Evolutionary conservation across 768 basidiomycete species (phyloP), one percentile per base, ranked within the genome.

Genomic region (Neoboletus subvelutipes): DNA sequence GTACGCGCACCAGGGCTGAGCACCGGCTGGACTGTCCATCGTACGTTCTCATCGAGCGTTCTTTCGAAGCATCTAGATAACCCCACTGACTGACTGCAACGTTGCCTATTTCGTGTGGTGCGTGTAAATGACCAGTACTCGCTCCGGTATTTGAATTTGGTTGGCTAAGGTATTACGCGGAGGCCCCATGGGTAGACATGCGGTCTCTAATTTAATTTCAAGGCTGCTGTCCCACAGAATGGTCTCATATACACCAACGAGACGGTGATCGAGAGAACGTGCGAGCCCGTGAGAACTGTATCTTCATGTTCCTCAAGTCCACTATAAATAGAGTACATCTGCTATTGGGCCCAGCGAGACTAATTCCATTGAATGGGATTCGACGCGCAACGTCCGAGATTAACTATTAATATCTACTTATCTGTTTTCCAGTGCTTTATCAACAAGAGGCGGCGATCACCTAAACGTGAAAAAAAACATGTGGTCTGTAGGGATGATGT

Each of bases 321-420:
- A n/a, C 8, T 11, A 5, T 17, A 42, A 48, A 36, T 10, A 52
- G 41, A 50, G 26, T 13, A 17, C 18, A 10, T 37, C 11, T 45
- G 8, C n/a, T 5, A 41, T 13, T 61, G 55, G 57, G 10, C 28
- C 8, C 28, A 18, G 24, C 40, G 20, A 64, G 45, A 40, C 51
- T 65, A 57, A 52, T 55, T 34, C 18, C 17, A 45, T 28, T 9
- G 1, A 41, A 31, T 15, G 8, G 22, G 17, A 52, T 48, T 41
- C 37, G 31, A 43, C 28, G 9, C 47, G 5, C 28, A 34, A 29
- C 11, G 18, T 29, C 31, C 18, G 22, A 39, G 18, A 37, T 26
- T 11, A 33, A 18, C 26, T 42, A 46, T 50, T 37, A 29, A 57
- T 56, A 50, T 47, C 29, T 40, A 17, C 31, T 46, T 49, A 15